Evolutionary conservation across 1,284 basidiomycete species (phyloP), one percentile per base, ranked within the genome.

Genomic region (Lentinus polychrous): DNA sequence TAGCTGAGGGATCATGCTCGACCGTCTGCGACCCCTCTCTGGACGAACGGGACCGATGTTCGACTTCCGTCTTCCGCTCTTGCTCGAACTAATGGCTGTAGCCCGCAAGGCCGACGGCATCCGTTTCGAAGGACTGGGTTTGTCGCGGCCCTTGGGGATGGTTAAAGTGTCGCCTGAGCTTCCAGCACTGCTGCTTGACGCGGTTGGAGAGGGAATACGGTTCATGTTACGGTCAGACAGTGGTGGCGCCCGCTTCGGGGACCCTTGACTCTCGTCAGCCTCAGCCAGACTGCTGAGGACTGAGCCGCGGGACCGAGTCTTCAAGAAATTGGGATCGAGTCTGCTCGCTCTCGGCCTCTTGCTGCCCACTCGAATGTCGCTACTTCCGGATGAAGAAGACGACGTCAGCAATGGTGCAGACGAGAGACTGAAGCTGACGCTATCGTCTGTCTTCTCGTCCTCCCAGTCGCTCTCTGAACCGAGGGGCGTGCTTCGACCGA

Each of bases 391-490:
- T 8, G 51, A 50, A 8, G 60, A 61, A 12, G 74, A 66, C 27
- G 65, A 57, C 8, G 43, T 37, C 10, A 42, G 37, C 8, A 47
- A 43, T 10, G 48, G 32, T 5, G 37, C 42, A 34, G 72, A 66
- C 44, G 69, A 59, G 56, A 79, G 66, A 60, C 71, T 77, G 51
- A 77, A 52, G 52, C 71, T 78, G 55, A 83, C 60, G 58, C 81
- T 86, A 42, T 87, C 85, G 12, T 91, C 86, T 1, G 83, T 86
- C 66, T 77, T 82, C 59, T 90, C 89, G 59, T 91, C 89, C 64
- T 91, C 89, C 89, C 89, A 92, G 50, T 91, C 90, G 60, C 83
- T 87, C 57, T 91, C 87, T 2, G 85, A 86, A 6, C 83, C 76
- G 5, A 71, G 59, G 1, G 80, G 78, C 32, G 65, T 62, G 55